A percentile compares a stretch with the other conserved stretches of the same genome.
Evolutionary conservation across 495 filamentous ascomycete species (phyloP).

Genomic region (Usnea hakonensis): DNA sequence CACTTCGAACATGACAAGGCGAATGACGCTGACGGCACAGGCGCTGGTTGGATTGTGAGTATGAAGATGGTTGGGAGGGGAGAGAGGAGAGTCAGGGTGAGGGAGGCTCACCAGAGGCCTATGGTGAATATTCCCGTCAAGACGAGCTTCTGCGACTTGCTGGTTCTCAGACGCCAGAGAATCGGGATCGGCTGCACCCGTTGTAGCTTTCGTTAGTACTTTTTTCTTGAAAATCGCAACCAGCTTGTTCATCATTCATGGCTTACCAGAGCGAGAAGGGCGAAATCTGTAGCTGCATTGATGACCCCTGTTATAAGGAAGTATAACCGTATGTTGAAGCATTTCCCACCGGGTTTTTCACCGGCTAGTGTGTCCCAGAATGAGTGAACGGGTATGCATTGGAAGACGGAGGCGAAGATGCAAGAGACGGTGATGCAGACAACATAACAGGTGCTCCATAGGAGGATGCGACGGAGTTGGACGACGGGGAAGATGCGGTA

Average conservation of each 20-base stretch:
- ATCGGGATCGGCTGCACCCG: slow-evolving; percentile 17
- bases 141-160: slow-evolving; percentile 15
- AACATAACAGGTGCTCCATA: slow-evolving; percentile 4
- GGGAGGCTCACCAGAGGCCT: slow-evolving; percentile 9
- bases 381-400: slow-evolving; percentile 14
- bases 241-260: not conserved
- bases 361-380: slow-evolving; percentile 20
- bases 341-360: slow-evolving; percentile 5
- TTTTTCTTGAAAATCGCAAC: not conserved
- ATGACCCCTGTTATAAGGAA: slow-evolving; percentile 11
- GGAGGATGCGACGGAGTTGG: slow-evolving; percentile 19
- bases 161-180: slow-evolving; percentile 16
- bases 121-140: slow-evolving; percentile 13
- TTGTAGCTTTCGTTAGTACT: not conserved
- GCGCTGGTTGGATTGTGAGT: slow-evolving; percentile 8
- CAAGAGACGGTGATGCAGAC: slow-evolving; percentile 1
- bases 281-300: slow-evolving; percentile 18
- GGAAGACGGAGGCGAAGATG: slow-evolving; percentile 9
- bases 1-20: slow-evolving; percentile 7
- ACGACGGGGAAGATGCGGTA: slow-evolving; percentile 21
- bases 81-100: not conserved
- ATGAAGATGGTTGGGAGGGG: not conserved
- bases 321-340: slow-evolving; percentile 11
- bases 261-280: slow-evolving; percentile 17
- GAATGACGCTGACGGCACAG: slow-evolving; percentile 18